Conservation (phyloP, 176 grass and related monocot species). For the Cenchrus americanus region DNA sequence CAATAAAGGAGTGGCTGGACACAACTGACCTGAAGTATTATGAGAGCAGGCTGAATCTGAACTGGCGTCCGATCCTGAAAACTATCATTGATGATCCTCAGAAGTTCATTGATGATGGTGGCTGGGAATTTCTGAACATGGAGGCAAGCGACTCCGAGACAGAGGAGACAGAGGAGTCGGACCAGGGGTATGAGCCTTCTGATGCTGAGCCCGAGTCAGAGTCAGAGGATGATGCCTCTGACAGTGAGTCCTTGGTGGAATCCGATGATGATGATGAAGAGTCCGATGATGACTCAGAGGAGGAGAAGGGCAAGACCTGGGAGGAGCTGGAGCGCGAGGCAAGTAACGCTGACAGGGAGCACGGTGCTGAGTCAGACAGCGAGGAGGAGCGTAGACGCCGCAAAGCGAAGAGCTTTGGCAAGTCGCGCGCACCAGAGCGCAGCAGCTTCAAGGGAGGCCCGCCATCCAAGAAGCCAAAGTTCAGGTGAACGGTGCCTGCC, state of each 20-base stretch:
- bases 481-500: constrained; percentile 30
- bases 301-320: constrained; percentile 96
- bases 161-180: constrained; percentile 78
- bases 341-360: constrained; percentile 72
- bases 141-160: constrained; percentile 86
- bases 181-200: constrained; percentile 79
- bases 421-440: constrained; percentile 46
- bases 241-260: constrained; percentile 63
- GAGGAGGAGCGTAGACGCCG: constrained; percentile 81
- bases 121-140: constrained; percentile 93
- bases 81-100: constrained; percentile 83
- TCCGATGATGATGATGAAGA: constrained; percentile 53
- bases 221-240: constrained; percentile 68
- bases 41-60: constrained; percentile 87
- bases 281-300: constrained; percentile 77
- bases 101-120: constrained; percentile 85
- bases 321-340: constrained; percentile 90
- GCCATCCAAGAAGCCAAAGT: constrained; percentile 55
- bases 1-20: constrained; percentile 95
- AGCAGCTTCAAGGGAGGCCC: constrained; percentile 50
- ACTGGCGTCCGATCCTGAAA: constrained; percentile 92
- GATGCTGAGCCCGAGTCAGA: constrained; percentile 76
- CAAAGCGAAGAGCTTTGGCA: constrained; percentile 58
- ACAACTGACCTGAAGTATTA: constrained; percentile 96
- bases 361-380: constrained; percentile 75